Conservation (phyloP, 1,284 basidiomycete species). For the Moesziomyces parantarcticus region DNA sequence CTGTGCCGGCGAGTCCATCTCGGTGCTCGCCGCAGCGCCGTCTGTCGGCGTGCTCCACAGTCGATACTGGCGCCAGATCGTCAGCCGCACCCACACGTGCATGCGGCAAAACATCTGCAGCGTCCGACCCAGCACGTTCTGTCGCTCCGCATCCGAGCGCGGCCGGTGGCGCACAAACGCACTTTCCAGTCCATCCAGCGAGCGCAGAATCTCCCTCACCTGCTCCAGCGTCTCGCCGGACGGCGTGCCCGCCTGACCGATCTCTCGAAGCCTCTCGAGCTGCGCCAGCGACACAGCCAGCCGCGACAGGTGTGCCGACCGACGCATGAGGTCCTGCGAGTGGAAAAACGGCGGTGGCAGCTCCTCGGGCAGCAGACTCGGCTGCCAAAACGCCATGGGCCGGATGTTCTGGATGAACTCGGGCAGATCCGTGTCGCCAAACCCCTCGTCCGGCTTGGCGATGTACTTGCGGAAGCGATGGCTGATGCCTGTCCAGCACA, state of each 20-base stretch:
- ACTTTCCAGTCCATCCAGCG: conserved; percentile 32
- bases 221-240: conserved; percentile 18
- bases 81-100: conserved; percentile 50
- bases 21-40: background rate
- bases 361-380: conserved; percentile 31
- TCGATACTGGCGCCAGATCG: conserved; percentile 45
- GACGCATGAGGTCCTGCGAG: conserved; percentile 47
- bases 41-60: conserved; percentile 19
- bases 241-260: conserved; percentile 8
- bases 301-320: conserved; percentile 33
- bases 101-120: conserved; percentile 49
- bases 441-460: conserved; percentile 39
- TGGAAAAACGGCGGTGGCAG: conserved; percentile 48
- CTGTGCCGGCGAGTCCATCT: background rate
- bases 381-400: conserved; percentile 52
- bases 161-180: conserved; percentile 43
- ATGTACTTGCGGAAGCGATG: conserved; percentile 47
- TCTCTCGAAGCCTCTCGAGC: conserved; percentile 26
- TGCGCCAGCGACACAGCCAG: conserved; percentile 22
- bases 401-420: conserved; percentile 37
- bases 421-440: conserved; percentile 29
- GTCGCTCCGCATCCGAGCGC: conserved; percentile 23
- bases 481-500: conserved; percentile 47
- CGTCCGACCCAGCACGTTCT: conserved; percentile 37
- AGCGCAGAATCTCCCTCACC: conserved; percentile 11